These are phyloP conservation scores for Fraxinus americana DNA, from an alignment of 257 asterid genomes.

Conservation along the genomic window DNA sequence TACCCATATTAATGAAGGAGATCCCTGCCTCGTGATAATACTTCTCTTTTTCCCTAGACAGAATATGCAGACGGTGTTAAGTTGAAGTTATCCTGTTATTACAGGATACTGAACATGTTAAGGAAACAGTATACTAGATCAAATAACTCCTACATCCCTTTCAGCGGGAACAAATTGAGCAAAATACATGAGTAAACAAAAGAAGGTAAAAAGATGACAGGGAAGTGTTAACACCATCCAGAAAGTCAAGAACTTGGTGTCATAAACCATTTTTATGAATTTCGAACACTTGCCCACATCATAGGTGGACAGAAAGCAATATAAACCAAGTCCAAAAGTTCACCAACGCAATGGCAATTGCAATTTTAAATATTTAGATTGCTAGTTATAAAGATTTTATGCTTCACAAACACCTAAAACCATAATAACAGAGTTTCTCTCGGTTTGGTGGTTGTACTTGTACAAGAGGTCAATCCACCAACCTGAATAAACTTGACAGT, in stretches of 20 bases:
- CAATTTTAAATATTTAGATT: background rate
- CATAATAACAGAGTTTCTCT: conserved; percentile 25
- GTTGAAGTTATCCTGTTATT: background rate
- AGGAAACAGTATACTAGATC: background rate
- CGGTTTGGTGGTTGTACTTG: conserved; percentile 11
- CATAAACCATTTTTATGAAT: no score
- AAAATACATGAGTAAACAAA: background rate
- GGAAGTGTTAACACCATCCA: background rate
- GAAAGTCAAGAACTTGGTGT: background rate
- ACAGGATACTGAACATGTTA: background rate
- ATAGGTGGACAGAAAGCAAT: background rate
- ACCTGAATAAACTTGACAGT: background rate
- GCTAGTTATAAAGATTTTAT: background rate
- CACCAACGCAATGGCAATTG: background rate
- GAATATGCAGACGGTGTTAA: background rate
- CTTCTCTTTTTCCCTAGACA: background rate
- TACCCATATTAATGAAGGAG: conserved; percentile 3
- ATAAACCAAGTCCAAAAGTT: background rate
- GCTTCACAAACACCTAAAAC: conserved; percentile 13
- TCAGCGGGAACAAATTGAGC: background rate
- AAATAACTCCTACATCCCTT: conserved; percentile 13
- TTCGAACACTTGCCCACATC: background rate
- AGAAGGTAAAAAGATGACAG: background rate
- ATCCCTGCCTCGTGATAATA: background rate
- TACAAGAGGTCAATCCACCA: background rate